phyloP scores from a whole-genome alignment of 2,329 filamentous ascomycete species.

The Nemania diffusa region DNA sequence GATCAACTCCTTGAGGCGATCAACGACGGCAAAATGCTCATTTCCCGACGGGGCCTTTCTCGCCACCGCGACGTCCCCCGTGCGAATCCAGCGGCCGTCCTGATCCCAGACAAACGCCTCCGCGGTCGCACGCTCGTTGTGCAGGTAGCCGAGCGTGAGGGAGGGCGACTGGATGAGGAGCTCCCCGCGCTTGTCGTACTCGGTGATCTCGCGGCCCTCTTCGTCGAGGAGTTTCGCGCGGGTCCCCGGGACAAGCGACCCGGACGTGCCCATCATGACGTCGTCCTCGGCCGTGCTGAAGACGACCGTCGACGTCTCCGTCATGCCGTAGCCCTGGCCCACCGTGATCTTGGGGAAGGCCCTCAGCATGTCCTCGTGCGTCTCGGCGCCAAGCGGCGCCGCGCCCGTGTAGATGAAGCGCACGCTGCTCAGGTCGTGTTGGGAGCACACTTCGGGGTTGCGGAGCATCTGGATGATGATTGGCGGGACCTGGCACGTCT shows the following conservation, averaged over 20 bases:
- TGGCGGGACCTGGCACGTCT: constrained; percentile 72
- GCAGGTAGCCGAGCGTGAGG: constrained; percentile 83
- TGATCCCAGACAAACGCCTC: constrained; percentile 78
- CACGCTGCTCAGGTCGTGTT: constrained; percentile 78
- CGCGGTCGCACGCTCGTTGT: constrained; percentile 83
- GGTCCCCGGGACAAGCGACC: constrained; percentile 72
- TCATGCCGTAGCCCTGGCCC: constrained; percentile 79
- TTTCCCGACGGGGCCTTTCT: constrained; percentile 70
- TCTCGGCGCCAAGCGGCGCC: constrained; percentile 80
- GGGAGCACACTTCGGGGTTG: constrained; percentile 66
- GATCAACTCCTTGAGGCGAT: constrained; percentile 69
- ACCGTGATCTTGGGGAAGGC: constrained; percentile 65
- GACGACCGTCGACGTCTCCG: constrained; percentile 80
- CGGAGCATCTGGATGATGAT: constrained; percentile 83
- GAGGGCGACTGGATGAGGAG: constrained; percentile 81
- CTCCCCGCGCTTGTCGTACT: constrained; percentile 77
- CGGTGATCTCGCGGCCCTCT: constrained; percentile 76
- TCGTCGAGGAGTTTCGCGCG: constrained; percentile 73
- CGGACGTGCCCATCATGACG: constrained; percentile 76
- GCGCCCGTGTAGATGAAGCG: constrained; percentile 76
- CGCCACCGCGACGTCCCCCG: constrained; percentile 85
- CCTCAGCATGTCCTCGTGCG: constrained; percentile 63
- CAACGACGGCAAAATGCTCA: constrained; percentile 87
- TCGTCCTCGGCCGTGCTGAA: constrained; percentile 69
- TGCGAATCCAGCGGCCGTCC: constrained; percentile 80